Percentiles rank a stretch among this genome's conserved stretches.
Evolutionary conservation across 768 basidiomycete species (phyloP).

Genomic region (Xerocomus potaroensis): DNA sequence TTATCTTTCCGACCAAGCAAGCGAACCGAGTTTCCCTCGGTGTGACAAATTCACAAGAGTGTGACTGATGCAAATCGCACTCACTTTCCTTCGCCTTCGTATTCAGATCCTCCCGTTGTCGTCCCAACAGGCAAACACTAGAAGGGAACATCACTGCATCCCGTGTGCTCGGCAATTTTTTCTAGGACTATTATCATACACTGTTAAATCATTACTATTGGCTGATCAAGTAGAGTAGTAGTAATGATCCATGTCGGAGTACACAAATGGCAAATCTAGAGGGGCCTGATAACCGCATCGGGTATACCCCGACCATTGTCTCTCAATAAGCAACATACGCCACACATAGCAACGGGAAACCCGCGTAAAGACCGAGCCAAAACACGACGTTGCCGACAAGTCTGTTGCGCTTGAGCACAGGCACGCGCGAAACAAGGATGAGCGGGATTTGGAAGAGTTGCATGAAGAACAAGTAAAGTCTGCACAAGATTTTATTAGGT

Average conservation of each 20-base stretch:
- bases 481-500: slow-evolving; percentile 26
- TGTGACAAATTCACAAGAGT: no score
- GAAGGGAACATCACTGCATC: no score
- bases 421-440: slow-evolving; percentile 74
- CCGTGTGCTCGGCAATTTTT: no score
- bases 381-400: slow-evolving; percentile 83
- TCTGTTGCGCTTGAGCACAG: slow-evolving; percentile 75
- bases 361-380: slow-evolving; percentile 89
- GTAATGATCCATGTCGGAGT: background rate
- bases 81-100: no score
- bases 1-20: no score
- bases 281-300: no score
- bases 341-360: slow-evolving; percentile 91
- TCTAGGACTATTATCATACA: no score
- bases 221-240: background rate
- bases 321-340: slow-evolving; percentile 56
- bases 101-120: no score
- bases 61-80: no score
- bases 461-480: slow-evolving; percentile 82
- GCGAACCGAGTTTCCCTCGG: no score
- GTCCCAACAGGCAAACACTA: no score
- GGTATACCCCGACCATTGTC: background rate
- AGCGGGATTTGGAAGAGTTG: slow-evolving; percentile 90
- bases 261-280: background rate
- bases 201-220: background rate